Evolutionary conservation across 495 filamentous ascomycete species (phyloP), one percentile per base, ranked within the genome.

Genomic region (Neurospora sp.): DNA sequence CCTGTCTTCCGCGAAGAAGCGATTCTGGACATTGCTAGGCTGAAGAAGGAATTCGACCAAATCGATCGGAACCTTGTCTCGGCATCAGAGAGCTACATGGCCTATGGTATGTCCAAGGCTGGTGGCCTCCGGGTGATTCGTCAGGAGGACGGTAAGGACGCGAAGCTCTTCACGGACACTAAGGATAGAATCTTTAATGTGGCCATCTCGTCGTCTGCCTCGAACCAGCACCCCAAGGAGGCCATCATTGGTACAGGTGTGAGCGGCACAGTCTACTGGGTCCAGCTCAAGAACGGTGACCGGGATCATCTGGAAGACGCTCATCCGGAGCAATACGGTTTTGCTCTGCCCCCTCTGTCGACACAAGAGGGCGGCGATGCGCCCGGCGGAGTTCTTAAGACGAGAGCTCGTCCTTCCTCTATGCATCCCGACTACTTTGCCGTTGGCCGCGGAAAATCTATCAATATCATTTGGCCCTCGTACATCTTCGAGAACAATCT

Each of bases 21-120:
- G 7, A 87, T 96, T 69, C 90, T 96, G 80, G 91, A 94, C 74
- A 94, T 99, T 80, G 94, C 95, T 45, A 89, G 93, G 47, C 86
- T 98, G 71, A 97, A 97, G 85, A 98, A 98, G 82, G 92, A 96
- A 8, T 98, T 98, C 76, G 96, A 99, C 80, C 96, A 98, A 80
- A 89, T 96, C 69, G 96, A 99, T 78, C 92, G 96, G 70, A 96
- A 93, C 69, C 85, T 99, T 61, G 94, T 93, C 39, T 90, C 94
- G 3, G 95, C 94, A 39, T 93, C 93, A n/a, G 91, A 91, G 74
- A 89, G 90, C 16, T 97, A 93, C 81, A 99, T 99, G 76, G 91
- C 92, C 9, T 98, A 98, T 78, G 93, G 93, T 39, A 90, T 97
- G 81, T 91, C 91, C 20, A 98, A 97, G 85, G 91, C 91, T 72